Evolutionary conservation across 352 stramenopile genomes (phyloP), one percentile per base, ranked within the genome.

Genomic region (Phytopythium aichiense): DNA sequence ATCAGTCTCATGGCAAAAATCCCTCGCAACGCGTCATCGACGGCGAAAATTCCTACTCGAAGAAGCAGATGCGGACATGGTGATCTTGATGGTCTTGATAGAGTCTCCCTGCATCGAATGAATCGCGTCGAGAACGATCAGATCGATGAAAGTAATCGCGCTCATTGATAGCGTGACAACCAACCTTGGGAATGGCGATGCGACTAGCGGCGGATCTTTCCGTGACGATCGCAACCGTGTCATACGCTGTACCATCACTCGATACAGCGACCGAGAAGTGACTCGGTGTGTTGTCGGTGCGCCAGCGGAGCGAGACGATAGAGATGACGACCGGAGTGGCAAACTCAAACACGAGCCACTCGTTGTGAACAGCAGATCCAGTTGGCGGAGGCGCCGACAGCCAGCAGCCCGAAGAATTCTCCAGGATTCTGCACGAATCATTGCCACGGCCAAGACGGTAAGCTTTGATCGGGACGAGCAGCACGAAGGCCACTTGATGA

Each of bases 261-360:
- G 81, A 91, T 4, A 83, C 63, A 31, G 64, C 62, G 13, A 89
- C 30, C 13, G 73, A 81, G 69, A 77, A 88, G 28, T 60, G 65
- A 40, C 58, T 55, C 5, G 79, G 79, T 11, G 74, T 57, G 63
- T 73, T 75, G 53, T 75, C 63, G 54, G 60, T 23, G 58, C 79
- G 68, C 81, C 81, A 91, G 20, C 57, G 71, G 28, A 91, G 54
- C 53, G 72, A 70, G 54, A 89, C 63, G 8, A 61, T 65, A 15
- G 69, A 84, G 12, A 91, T 61, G n/a, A 68, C 69, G 25, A 87
- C 67, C 12, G 65, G 58, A 22, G 73, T 63, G 23, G 59, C 73
- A 38, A 91, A 91, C 48, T 86, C 73, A 33, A 81, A 68, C 37
- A 72, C 68, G 56, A 91, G 59, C 74, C 79, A 88, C 49, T 88